These are phyloP conservation scores for Coemansia sp. DNA, from an alignment of 192 early-diverging fungal species.

Conservation along the genomic window DNA sequence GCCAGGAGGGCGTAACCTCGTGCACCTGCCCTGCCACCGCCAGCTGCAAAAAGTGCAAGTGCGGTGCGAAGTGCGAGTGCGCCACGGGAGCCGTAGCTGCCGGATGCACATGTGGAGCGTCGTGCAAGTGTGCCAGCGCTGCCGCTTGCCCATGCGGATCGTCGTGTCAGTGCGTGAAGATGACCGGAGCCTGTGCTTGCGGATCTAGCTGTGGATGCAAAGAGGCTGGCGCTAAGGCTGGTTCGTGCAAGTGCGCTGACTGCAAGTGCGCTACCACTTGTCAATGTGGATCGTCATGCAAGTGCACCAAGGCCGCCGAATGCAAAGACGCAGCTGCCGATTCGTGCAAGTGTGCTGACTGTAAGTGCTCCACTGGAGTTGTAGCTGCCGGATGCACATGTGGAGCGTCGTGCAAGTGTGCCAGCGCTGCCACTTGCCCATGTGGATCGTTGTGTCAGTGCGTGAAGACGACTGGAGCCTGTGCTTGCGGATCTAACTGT, in stretches of 20 bases:
- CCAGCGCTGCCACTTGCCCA: slow-evolving; percentile 1
- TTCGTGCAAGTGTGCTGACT: slow-evolving; percentile 31
- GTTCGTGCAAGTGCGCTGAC: slow-evolving; percentile 21
- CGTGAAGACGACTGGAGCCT: neutral
- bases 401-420: slow-evolving; percentile 18
- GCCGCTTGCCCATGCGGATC: slow-evolving; percentile 15
- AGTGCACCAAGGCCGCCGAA: slow-evolving; percentile 10
- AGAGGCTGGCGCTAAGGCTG: slow-evolving; percentile 11
- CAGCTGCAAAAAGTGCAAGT: slow-evolving; percentile 32
- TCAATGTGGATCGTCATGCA: slow-evolving; percentile 19
- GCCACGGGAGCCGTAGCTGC: neutral
- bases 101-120: slow-evolving; percentile 11
- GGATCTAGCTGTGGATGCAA: slow-evolving; percentile 19
- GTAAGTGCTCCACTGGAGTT: slow-evolving; percentile 15
- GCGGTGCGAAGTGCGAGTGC: slow-evolving; percentile 31
- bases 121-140: slow-evolving; percentile 13
- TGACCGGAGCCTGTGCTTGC: slow-evolving; percentile 1
- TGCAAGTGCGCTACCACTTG: slow-evolving; percentile 26
- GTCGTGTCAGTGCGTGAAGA: slow-evolving; percentile 14
- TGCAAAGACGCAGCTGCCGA: slow-evolving; percentile 22
- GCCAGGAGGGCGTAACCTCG: slow-evolving; percentile 18
- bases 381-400: slow-evolving; percentile 2
- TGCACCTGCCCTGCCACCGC: slow-evolving; percentile 22
- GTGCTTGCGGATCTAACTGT: slow-evolving; percentile 8
- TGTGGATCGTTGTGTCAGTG: slow-evolving; percentile 21